Evolutionary conservation across 257 asterid genomes (phyloP).

Genomic region (Plantago major): DNA sequence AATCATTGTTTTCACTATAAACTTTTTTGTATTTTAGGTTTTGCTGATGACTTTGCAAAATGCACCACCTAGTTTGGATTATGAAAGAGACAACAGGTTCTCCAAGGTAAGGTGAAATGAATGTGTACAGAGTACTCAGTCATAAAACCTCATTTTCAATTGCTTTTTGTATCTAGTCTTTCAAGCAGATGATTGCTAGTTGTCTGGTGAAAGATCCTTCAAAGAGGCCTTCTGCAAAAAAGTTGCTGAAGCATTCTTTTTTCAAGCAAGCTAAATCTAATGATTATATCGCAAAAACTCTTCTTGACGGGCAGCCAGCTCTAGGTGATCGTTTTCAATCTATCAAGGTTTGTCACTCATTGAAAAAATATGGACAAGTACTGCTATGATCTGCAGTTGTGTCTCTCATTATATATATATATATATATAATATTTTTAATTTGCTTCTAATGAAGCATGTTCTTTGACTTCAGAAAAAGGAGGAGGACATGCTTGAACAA

Average conservation of each 20-base stretch:
- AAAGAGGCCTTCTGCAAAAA: conserved; percentile 88
- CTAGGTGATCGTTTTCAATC: conserved; percentile 85
- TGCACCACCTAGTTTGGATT: conserved; percentile 99
- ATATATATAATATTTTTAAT: no score
- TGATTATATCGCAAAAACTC: conserved; percentile 68
- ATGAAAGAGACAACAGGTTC: conserved; percentile 89
- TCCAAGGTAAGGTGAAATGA: conserved; percentile 56
- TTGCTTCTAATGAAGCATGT: conserved; percentile 24
- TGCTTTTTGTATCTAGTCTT: conserved; percentile 51
- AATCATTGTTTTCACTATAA: conserved; percentile 95
- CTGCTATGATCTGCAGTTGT: conserved; percentile 20
- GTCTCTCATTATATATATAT: no score
- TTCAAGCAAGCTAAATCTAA: conserved; percentile 95
- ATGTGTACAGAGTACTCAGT: conserved; percentile 1
- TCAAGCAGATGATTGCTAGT: conserved; percentile 94
- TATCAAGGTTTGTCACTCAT: conserved; percentile 55
- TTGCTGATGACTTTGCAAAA: conserved; percentile 98
- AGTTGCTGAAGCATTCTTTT: conserved; percentile 77
- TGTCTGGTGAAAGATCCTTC: conserved; percentile 98
- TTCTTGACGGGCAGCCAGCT: conserved; percentile 86
- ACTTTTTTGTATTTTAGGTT: conserved; percentile 43
- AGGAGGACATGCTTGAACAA: conserved; percentile 96
- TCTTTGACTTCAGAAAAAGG: conserved; percentile 52
- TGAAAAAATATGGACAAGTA: conserved; percentile 1
- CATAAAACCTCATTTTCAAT: conserved; percentile 3